A percentile compares a stretch with the other conserved stretches of the same genome.
These are phyloP conservation scores for Actinidia chinensis DNA, from an alignment of 179 eudicot species.

Conservation along the genomic window DNA sequence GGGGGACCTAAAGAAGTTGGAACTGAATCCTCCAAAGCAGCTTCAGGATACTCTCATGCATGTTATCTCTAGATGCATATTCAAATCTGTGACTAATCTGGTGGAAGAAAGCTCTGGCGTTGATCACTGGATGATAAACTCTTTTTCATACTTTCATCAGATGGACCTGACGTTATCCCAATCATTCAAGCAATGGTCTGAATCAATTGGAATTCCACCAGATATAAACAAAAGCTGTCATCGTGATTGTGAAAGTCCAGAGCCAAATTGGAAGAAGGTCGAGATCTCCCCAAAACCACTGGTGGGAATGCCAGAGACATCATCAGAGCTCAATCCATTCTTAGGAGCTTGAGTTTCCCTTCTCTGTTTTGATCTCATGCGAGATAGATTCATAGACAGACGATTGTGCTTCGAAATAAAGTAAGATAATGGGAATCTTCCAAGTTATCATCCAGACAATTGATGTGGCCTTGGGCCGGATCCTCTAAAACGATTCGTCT, in stretches of 20 bases:
- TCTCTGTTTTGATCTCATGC: slow-evolving; percentile 36
- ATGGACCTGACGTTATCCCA: slow-evolving; percentile 22
- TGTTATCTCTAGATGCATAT: slow-evolving; percentile 19
- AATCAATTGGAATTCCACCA: slow-evolving; percentile 19
- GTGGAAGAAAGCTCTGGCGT: slow-evolving; percentile 17
- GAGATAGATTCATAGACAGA: slow-evolving; percentile 36
- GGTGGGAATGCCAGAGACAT: slow-evolving; percentile 25
- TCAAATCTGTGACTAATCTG: slow-evolving; percentile 20
- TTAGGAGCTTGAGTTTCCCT: slow-evolving; percentile 29
- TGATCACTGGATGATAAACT: slow-evolving; percentile 15
- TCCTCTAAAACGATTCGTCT: slow-evolving; percentile 24
- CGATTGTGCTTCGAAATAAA: slow-evolving; percentile 62
- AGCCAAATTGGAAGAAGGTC: slow-evolving; percentile 20
- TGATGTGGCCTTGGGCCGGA: slow-evolving; percentile 13
- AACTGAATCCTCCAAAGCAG: slow-evolving; percentile 27
- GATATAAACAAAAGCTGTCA: slow-evolving; percentile 12
- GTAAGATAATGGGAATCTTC: slow-evolving; percentile 67
- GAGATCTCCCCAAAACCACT: slow-evolving; percentile 15
- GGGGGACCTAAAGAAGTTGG: too few relatives aligned
- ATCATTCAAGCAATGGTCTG: slow-evolving; percentile 17
- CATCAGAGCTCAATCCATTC: slow-evolving; percentile 33
- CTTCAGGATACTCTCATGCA: slow-evolving; percentile 20
- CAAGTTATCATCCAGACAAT: slow-evolving; percentile 34
- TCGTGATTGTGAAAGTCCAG: slow-evolving; percentile 25
- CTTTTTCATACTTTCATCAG: slow-evolving; percentile 23